Percentiles rank a stretch among this genome's conserved stretches.
These are phyloP conservation scores for Chrysosphaeria jannelii DNA, from an alignment of 2,329 filamentous ascomycete species.

Conservation along the genomic window DNA sequence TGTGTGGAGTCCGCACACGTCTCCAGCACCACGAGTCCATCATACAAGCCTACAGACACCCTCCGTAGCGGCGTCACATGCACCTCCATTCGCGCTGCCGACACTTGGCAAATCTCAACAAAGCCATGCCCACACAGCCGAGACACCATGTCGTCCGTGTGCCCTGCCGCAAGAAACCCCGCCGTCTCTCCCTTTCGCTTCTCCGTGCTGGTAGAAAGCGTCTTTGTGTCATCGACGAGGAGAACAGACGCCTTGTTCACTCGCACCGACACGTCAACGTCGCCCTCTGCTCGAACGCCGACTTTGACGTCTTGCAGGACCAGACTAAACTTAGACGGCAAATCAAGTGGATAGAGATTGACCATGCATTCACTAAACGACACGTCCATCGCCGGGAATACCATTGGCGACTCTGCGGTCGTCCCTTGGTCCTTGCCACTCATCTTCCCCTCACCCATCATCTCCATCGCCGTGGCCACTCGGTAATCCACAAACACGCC, in stretches of 20 bases:
- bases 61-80: conserved; percentile 30
- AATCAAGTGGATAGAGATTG: conserved; percentile 53
- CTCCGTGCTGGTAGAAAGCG: conserved; percentile 7
- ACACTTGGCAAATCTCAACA: conserved; percentile 66
- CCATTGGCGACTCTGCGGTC: conserved; percentile 9
- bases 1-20: conserved; percentile 94
- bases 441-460: conserved; percentile 27
- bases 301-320: conserved; percentile 48
- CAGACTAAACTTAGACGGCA: conserved; percentile 46
- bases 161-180: no score
- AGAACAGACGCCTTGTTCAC: conserved; percentile 60
- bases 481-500: conserved; percentile 72
- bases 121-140: conserved; percentile 38
- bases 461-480: conserved; percentile 52
- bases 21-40: conserved; percentile 70
- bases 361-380: conserved; percentile 53
- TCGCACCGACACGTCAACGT: conserved; percentile 31
- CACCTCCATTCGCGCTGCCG: conserved; percentile 41
- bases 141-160: conserved; percentile 22
- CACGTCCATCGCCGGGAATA: conserved; percentile 40
- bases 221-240: conserved; percentile 37
- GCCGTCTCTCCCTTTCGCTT: no score
- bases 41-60: conserved; percentile 52
- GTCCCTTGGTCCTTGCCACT: neutral
- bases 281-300: conserved; percentile 25